Base-by-base conservation (phyloP, 1,284 basidiomycete genomes). In the Cryptococcus sp. region DNA sequence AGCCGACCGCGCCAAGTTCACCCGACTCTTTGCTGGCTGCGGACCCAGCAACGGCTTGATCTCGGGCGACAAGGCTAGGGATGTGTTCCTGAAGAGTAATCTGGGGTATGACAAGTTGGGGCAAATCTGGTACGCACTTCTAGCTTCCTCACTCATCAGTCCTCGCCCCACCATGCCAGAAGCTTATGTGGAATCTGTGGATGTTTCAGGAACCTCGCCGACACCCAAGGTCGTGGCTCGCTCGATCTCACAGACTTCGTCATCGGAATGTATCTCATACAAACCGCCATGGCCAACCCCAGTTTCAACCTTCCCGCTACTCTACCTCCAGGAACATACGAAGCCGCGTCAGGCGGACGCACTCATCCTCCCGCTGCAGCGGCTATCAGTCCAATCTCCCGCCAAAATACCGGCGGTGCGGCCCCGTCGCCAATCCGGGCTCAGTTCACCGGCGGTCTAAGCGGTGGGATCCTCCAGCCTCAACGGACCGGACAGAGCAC, bases 201-300 rank as follows among this genome's bases (percentile, higher is more conserved):
- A n/a, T n/a, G n/a, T n/a, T n/a, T n/a, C 68, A 94, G 92, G 93
- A 89, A 86, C 66, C 85, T 99, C 39, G 91, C 95, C 19, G 96
- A 99, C 78, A 95, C 93, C 0, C 91, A 94, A 77, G 86, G 90
- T 66, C 86, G 96, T 60, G 96, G 96, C 43, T 82, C 85, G 3
- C 85, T 99, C 60, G 96, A 99, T 75, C 82, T 87, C 22, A 85
- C 89, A 46, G 96, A 99, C 79, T 99, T 99, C 74, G 89, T 90
- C 64, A 87, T 99, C 71, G 96, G 91, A 52, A 97, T 99, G 96
- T 91, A 90, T 76, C 75, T 78, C 71, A 95, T 98, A 67, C 94
- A 97, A 78, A 88, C 85, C 45, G 83, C 85, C 50, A 98, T 99
- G 94, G 86, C 88, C 50, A 86, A 87, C 54, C 84, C 88, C 54